A percentile compares a stretch with the other conserved stretches of the same genome.
Evolutionary conservation across 148 eudicot species (phyloP).

Genomic region (Amaranthus hypochondriacus): DNA sequence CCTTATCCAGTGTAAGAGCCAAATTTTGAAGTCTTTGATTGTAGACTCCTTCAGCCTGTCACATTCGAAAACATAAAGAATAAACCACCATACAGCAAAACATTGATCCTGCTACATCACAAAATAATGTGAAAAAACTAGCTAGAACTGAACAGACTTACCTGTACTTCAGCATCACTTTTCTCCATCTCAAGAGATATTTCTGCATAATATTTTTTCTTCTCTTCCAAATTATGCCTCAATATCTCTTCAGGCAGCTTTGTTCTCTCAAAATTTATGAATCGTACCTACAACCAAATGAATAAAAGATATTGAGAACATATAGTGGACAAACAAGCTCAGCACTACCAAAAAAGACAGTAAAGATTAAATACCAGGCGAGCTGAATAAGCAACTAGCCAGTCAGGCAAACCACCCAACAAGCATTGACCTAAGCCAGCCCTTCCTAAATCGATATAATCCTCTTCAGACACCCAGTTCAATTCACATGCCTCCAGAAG

Average conservation of each 20-base stretch:
- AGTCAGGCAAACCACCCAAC: constrained; percentile 93
- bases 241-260: constrained; percentile 85
- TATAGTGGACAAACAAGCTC: not conserved
- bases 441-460: constrained; percentile 79
- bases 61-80: constrained; percentile 15
- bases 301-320: not conserved
- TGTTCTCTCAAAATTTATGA: constrained; percentile 85
- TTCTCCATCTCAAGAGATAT: constrained; percentile 68
- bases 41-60: constrained; percentile 97
- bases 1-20: constrained; percentile 99
- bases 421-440: constrained; percentile 95
- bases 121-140: not conserved
- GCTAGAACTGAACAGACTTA: constrained; percentile 17
- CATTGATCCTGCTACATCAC: not conserved
- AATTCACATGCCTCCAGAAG: constrained; percentile 85
- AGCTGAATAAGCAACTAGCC: constrained; percentile 93
- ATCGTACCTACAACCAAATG: constrained; percentile 48
- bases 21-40: constrained; percentile 94
- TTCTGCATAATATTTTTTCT: constrained; percentile 72
- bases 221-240: constrained; percentile 82
- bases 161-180: constrained; percentile 97
- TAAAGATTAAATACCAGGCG: constrained; percentile 54
- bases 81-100: constrained; percentile 4
- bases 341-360: constrained; percentile 5
- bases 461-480: constrained; percentile 92